phyloP scores from a whole-genome alignment of 352 stramenopile genomes.

The Pythium pyrilobum region DNA sequence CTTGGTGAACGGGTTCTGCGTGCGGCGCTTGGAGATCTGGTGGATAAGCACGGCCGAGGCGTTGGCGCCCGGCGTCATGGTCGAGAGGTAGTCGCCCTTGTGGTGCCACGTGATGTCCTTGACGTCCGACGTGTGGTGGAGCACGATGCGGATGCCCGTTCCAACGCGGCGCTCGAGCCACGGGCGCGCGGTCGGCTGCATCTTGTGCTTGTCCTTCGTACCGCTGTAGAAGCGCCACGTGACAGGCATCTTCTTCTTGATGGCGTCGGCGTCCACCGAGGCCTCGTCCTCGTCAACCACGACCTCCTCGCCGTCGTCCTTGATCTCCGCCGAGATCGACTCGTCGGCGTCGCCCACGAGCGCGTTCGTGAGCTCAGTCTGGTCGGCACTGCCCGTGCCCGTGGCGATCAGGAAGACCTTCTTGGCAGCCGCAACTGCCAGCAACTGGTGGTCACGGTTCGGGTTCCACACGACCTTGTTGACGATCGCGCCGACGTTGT shows the following conservation, averaged over 20 bases:
- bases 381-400: slow-evolving; percentile 90
- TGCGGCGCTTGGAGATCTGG: slow-evolving; percentile 95
- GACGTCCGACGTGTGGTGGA: slow-evolving; percentile 89
- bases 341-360: slow-evolving; percentile 86
- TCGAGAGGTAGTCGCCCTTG: slow-evolving; percentile 99
- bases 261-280: slow-evolving; percentile 58
- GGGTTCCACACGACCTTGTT: slow-evolving; percentile 96
- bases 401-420: slow-evolving; percentile 93
- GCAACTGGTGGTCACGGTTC: slow-evolving; percentile 92
- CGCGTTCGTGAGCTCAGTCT: slow-evolving; percentile 94
- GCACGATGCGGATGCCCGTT: slow-evolving; percentile 75
- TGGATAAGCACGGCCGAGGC: slow-evolving; percentile 96
- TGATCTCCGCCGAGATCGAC: slow-evolving; percentile 45
- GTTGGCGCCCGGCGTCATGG: slow-evolving; percentile 86
- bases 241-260: slow-evolving; percentile 89
- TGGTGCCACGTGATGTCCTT: slow-evolving; percentile 95
- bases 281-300: slow-evolving; percentile 73
- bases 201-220: slow-evolving; percentile 78
- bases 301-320: slow-evolving; percentile 38
- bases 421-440: slow-evolving; percentile 91
- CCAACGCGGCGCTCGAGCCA: slow-evolving; percentile 78
- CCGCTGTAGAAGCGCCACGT: slow-evolving; percentile 87
- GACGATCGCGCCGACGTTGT: slow-evolving; percentile 89
- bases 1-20: slow-evolving; percentile 96
- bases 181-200: slow-evolving; percentile 31